Conservation (phyloP, 2,329 filamentous ascomycete genomes). For the Hypoxylon sp. region DNA sequence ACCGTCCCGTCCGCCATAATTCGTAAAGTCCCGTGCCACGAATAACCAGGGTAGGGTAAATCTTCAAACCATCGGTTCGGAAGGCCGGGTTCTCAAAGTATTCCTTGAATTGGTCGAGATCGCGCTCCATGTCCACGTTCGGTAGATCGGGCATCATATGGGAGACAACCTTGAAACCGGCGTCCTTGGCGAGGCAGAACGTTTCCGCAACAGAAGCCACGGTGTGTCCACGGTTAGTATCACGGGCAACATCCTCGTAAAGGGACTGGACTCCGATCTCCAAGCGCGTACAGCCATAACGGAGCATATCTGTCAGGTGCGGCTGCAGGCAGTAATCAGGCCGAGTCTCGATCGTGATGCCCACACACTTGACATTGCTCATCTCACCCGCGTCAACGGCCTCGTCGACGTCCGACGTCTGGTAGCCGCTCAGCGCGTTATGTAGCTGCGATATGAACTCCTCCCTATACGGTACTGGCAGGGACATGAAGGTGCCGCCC, state of each 20-base stretch:
- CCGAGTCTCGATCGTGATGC: conserved; percentile 96
- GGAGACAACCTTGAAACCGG: conserved; percentile 97
- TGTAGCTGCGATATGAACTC: conserved; percentile 95
- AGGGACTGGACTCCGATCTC: conserved; percentile 96
- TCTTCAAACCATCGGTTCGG: conserved; percentile 95
- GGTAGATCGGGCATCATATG: conserved; percentile 99
- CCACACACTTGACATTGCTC: conserved; percentile 97
- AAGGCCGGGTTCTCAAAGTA: conserved; percentile 98
- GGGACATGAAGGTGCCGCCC: conserved; percentile 99
- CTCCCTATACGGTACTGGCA: conserved; percentile 87
- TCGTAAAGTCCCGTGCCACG: conserved; percentile 96
- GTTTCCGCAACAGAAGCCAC: conserved; percentile 95
- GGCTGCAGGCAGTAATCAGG: conserved; percentile 96
- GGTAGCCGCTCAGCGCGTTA: conserved; percentile 95
- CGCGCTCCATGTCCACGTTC: conserved; percentile 97
- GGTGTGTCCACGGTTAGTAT: conserved; percentile 96
- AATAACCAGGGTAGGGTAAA: conserved; percentile 97
- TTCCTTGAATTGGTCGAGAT: conserved; percentile 94
- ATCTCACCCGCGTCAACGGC: conserved; percentile 93
- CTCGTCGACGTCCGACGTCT: conserved; percentile 93
- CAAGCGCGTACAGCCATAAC: conserved; percentile 95
- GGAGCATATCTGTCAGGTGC: conserved; percentile 94
- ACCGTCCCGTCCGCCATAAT: conserved; percentile 93
- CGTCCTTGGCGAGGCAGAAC: conserved; percentile 96
- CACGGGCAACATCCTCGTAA: conserved; percentile 97